Percentiles rank a stretch among this genome's conserved stretches.
phyloP scores from a whole-genome alignment of 2,329 filamentous ascomycete species.

The Ceratocystis albifundus region DNA sequence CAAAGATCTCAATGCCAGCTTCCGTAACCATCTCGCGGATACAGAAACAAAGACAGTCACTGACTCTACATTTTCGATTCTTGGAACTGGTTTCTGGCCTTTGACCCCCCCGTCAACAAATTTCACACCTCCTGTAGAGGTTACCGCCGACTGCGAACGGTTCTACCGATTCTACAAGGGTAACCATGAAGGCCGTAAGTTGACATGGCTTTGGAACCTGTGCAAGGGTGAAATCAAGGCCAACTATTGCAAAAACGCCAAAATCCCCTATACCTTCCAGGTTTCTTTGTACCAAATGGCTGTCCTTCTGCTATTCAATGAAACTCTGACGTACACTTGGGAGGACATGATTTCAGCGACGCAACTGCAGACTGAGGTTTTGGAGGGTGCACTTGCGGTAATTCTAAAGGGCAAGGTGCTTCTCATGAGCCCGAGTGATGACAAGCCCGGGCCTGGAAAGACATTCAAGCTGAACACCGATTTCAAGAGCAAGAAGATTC shows the following conservation, averaged over 20 bases:
- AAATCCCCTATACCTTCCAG: constrained; percentile 91
- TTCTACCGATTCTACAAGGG: constrained; percentile 88
- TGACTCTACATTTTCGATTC: constrained; percentile 81
- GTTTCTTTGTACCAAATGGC: constrained; percentile 98
- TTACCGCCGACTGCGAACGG: constrained; percentile 76
- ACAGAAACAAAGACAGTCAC: constrained; percentile 47
- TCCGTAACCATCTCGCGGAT: constrained; percentile 63
- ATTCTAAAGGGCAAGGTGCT: constrained; percentile 91
- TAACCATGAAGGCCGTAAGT: constrained; percentile 91
- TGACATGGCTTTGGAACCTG: constrained; percentile 96
- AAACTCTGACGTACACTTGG: constrained; percentile 72
- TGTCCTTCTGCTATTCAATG: constrained; percentile 87
- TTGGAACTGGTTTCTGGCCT: constrained; percentile 97
- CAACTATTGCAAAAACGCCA: constrained; percentile 78
- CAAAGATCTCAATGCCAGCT: constrained; percentile 86
- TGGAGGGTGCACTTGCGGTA: constrained; percentile 77
- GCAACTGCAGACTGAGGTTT: constrained; percentile 63
- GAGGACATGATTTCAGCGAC: constrained; percentile 78
- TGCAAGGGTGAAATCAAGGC: constrained; percentile 96
- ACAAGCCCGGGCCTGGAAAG: constrained; percentile 66
- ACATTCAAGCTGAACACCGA: constrained; percentile 79
- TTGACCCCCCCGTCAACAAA: constrained; percentile 74
- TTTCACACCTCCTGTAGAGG: constrained; percentile 76
- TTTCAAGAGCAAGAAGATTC: constrained; percentile 97
- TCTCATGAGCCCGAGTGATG: constrained; percentile 55